Evolutionary conservation across 306 rosid species (phyloP).

Genomic region (Oemleria cerasiformis): DNA sequence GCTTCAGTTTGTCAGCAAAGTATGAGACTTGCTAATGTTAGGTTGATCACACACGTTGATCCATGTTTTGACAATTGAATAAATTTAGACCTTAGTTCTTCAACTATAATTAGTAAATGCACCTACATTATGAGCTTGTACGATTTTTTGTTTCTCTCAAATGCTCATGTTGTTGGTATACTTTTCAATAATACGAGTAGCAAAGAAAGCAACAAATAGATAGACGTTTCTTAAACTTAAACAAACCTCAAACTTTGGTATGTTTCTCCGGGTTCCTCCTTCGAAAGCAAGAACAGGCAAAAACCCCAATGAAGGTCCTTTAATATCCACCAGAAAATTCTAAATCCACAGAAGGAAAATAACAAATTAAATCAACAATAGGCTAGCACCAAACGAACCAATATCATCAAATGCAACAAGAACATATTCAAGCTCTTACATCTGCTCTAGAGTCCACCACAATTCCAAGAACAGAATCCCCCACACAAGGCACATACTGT

Average conservation of each 20-base stretch:
- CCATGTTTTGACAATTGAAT: neutral
- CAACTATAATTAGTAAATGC: neutral
- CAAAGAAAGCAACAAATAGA: neutral
- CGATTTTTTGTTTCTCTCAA: neutral
- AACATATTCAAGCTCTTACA: conserved; percentile 46
- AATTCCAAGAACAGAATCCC: conserved; percentile 86
- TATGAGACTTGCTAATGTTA: neutral
- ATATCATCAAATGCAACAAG: neutral
- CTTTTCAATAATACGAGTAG: neutral
- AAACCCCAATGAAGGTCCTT: conserved; percentile 78
- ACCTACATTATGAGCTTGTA: neutral
- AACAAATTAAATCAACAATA: conserved; percentile 2
- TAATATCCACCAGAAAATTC: conserved; percentile 92
- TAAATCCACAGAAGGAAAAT: conserved; percentile 27
- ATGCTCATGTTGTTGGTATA: neutral
- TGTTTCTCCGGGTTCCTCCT: conserved; percentile 98
- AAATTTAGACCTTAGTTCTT: neutral
- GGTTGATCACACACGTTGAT: neutral
- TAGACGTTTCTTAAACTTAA: neutral
- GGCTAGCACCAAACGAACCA: conserved; percentile 3
- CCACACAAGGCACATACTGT: conserved; percentile 85
- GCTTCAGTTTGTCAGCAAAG: neutral
- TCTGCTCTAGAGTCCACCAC: conserved; percentile 80
- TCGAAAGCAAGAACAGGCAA: conserved; percentile 96
- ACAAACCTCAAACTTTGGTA: conserved; percentile 85